phyloP scores from a whole-genome alignment of 371 early-diverging fungal genomes.

The Mucor circinelloides region DNA sequence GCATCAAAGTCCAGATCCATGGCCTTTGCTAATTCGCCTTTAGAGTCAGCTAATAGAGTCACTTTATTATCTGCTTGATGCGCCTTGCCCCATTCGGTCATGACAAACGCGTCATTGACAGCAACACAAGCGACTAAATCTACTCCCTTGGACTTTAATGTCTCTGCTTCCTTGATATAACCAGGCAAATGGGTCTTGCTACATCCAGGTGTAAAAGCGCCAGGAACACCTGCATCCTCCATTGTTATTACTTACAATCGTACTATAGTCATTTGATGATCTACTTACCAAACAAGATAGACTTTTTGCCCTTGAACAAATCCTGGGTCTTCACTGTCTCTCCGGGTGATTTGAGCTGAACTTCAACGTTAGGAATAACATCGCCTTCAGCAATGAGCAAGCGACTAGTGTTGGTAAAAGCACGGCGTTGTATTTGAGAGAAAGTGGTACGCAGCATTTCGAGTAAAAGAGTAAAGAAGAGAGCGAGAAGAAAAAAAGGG shows the following conservation, averaged over 20 bases:
- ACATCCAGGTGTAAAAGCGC: constrained; percentile 71
- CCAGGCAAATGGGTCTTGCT: constrained; percentile 72
- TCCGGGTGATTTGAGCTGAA: constrained; percentile 49
- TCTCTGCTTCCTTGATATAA: constrained; percentile 60
- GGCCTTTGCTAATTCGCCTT: constrained; percentile 64
- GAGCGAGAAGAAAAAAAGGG: neutral
- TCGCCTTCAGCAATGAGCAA: constrained; percentile 37
- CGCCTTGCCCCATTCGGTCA: constrained; percentile 71
- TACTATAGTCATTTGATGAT: neutral
- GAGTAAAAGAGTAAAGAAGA: neutral
- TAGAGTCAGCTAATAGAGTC: constrained; percentile 67
- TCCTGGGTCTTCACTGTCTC: constrained; percentile 45
- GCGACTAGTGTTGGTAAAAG: constrained; percentile 22
- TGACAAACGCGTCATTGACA: constrained; percentile 77
- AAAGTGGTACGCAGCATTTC: constrained; percentile 21
- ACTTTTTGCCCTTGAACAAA: constrained; percentile 44
- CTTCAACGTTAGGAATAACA: constrained; percentile 36
- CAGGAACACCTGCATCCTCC: constrained; percentile 54
- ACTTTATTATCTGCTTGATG: constrained; percentile 41
- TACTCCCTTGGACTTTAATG: constrained; percentile 63
- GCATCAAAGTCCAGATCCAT: constrained; percentile 70
- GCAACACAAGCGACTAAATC: constrained; percentile 67
- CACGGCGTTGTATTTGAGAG: constrained; percentile 20
- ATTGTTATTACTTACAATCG: neutral
- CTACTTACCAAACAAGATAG: constrained; percentile 47